phyloP scores from a whole-genome alignment of 768 basidiomycete species.

The Sporobolomyces phaffii region DNA sequence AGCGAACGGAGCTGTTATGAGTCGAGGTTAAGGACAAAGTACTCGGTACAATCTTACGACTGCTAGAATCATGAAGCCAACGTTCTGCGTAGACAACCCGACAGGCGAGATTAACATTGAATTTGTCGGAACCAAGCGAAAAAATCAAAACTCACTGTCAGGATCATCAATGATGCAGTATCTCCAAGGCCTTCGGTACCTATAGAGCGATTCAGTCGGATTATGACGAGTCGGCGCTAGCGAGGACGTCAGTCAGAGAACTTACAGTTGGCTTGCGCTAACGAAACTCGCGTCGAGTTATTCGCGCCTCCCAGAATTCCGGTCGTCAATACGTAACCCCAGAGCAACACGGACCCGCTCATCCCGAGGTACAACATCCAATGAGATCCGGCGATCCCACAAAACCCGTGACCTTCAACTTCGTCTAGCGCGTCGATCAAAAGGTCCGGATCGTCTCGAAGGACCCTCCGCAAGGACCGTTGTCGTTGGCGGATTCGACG shows the following conservation, averaged over 20 bases:
- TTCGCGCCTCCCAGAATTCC: slow-evolving; percentile 12
- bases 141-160: background rate
- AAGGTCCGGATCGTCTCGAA: slow-evolving; percentile 6
- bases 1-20: too few species aligned
- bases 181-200: slow-evolving; percentile 1
- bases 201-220: background rate
- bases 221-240: too few species aligned
- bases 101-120: too few species aligned
- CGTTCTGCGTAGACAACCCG: background rate
- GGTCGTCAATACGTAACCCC: background rate
- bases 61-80: slow-evolving; percentile 19
- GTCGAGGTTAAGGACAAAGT: too few species aligned
- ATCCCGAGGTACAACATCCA: slow-evolving; percentile 3
- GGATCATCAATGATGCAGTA: background rate
- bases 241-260: background rate
- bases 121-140: too few species aligned
- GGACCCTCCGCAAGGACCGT: background rate
- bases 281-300: background rate
- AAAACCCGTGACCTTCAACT: background rate
- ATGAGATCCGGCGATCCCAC: slow-evolving; percentile 8
- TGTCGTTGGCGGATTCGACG: background rate
- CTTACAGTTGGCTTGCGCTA: slow-evolving; percentile 27
- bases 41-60: background rate
- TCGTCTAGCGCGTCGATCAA: background rate
- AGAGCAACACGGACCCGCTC: background rate